Evolutionary conservation across 495 filamentous ascomycete genomes (phyloP).

Genomic region (Diplogelasinospora grovesii): DNA sequence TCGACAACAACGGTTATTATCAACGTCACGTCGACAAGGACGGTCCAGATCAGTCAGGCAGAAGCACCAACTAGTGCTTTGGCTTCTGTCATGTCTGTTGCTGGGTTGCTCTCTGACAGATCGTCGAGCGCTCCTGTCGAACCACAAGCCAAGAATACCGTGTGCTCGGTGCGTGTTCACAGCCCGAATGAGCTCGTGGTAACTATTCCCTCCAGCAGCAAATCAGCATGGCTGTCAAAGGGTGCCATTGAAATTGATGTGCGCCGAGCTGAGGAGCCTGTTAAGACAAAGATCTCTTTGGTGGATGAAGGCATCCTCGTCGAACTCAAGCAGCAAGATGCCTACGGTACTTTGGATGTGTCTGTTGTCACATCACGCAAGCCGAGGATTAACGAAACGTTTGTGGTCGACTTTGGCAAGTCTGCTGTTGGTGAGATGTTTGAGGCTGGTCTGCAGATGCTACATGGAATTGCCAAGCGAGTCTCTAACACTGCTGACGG

Average conservation of each 20-base stretch:
- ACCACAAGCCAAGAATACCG: conserved; percentile 17
- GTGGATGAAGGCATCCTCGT: conserved; percentile 39
- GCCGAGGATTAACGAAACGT: conserved; percentile 42
- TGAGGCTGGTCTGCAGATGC: conserved; percentile 31
- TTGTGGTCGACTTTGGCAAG: conserved; percentile 37
- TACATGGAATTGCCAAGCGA: conserved; percentile 30
- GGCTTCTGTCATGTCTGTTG: conserved; percentile 30
- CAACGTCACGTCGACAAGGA: conserved; percentile 33
- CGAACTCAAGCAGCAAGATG: conserved; percentile 33
- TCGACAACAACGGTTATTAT: conserved; percentile 29
- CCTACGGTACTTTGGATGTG: conserved; percentile 36
- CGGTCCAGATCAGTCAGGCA: conserved; percentile 22
- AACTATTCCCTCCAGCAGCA: conserved; percentile 28
- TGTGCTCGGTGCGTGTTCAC: conserved; percentile 31
- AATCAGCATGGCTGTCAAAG: conserved; percentile 33
- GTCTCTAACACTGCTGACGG: conserved; percentile 28
- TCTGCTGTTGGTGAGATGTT: conserved; percentile 27
- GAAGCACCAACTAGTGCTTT: conserved; percentile 37
- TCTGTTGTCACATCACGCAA: conserved; percentile 36
- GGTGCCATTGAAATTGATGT: conserved; percentile 40
- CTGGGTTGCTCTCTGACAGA: conserved; percentile 32
- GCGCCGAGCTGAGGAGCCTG: conserved; percentile 28
- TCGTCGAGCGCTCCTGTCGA: conserved; percentile 16
- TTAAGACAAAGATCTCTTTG: conserved; percentile 36
- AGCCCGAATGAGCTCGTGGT: conserved; percentile 36